phyloP scores from a whole-genome alignment of 306 rosid species.

The Quercus ilex region DNA sequence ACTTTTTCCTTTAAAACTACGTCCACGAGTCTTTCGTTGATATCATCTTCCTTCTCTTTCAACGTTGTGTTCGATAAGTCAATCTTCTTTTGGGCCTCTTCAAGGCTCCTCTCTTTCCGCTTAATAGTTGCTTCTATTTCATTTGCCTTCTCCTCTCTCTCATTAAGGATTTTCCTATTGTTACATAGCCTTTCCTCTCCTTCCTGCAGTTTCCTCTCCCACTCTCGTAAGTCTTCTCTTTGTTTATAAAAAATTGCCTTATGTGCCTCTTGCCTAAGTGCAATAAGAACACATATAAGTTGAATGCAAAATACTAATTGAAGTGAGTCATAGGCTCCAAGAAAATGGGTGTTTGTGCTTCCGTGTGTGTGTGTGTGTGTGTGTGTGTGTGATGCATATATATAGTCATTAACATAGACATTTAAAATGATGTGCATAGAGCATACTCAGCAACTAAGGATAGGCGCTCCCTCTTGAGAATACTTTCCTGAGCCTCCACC shows the following conservation, averaged over 20 bases:
- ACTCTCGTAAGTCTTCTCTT: constrained; percentile 68
- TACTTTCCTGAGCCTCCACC: constrained; percentile 66
- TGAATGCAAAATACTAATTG: background rate
- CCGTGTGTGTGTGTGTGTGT: background rate
- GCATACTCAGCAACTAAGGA: constrained; percentile 70
- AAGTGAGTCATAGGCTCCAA: constrained; percentile 5
- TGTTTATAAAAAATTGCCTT: constrained; percentile 55
- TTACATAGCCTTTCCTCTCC: constrained; percentile 57
- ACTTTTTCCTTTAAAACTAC: constrained; percentile 66
- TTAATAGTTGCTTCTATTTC: constrained; percentile 49
- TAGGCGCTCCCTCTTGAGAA: constrained; percentile 62
- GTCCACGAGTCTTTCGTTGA: constrained; percentile 45
- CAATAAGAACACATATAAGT: constrained; percentile 4
- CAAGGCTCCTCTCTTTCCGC: constrained; percentile 60
- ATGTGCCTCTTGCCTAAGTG: constrained; percentile 72
- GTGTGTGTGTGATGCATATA: background rate
- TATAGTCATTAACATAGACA: background rate
- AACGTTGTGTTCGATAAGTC: constrained; percentile 35
- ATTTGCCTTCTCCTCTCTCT: constrained; percentile 57
- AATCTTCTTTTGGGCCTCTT: constrained; percentile 44
- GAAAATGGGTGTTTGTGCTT: background rate
- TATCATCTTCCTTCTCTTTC: constrained; percentile 62
- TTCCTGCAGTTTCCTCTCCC: constrained; percentile 74
- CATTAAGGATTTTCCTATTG: constrained; percentile 43
- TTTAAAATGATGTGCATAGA: background rate